Conservation (phyloP, 345 rosid species). For the Hevea brasiliensis region DNA sequence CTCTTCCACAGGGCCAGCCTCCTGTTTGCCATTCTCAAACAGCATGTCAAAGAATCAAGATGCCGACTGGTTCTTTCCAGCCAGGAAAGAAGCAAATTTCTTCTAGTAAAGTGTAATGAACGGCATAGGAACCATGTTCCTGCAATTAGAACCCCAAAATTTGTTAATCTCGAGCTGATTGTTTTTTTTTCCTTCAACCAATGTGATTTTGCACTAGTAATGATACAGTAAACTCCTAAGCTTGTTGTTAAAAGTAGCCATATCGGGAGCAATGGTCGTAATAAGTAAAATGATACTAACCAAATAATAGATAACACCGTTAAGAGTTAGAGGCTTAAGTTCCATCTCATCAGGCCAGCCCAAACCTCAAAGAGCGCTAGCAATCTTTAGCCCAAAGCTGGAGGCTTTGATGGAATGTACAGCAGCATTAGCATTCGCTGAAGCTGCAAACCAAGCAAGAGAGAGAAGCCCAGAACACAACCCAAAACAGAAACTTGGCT, state of each 20-base stretch:
- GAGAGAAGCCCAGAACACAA: constrained; percentile 73
- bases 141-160: constrained; percentile 34
- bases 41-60: constrained; percentile 59
- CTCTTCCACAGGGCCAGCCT: constrained; percentile 87
- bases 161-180: constrained; percentile 5
- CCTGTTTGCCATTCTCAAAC: constrained; percentile 67
- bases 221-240: not conserved
- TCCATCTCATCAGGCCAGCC: constrained; percentile 96
- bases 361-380: constrained; percentile 54
- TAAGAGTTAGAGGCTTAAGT: constrained; percentile 55
- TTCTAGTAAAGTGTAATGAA: constrained; percentile 74
- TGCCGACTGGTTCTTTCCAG: constrained; percentile 57
- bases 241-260: not conserved
- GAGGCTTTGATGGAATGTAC: constrained; percentile 78
- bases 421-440: constrained; percentile 82
- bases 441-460: constrained; percentile 72
- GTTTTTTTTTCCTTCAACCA: not conserved
- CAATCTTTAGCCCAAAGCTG: constrained; percentile 69
- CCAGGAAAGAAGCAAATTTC: constrained; percentile 61
- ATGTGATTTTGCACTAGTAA: not conserved
- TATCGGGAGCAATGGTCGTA: not conserved
- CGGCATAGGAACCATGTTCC: constrained; percentile 97
- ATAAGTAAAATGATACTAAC: constrained; percentile 43
- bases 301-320: constrained; percentile 67
- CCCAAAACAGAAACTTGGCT: constrained; percentile 50